Evolutionary conservation across 2,329 filamentous ascomycete species (phyloP), one percentile per base, ranked within the genome.

Genomic region (Aspergillus hortae): DNA sequence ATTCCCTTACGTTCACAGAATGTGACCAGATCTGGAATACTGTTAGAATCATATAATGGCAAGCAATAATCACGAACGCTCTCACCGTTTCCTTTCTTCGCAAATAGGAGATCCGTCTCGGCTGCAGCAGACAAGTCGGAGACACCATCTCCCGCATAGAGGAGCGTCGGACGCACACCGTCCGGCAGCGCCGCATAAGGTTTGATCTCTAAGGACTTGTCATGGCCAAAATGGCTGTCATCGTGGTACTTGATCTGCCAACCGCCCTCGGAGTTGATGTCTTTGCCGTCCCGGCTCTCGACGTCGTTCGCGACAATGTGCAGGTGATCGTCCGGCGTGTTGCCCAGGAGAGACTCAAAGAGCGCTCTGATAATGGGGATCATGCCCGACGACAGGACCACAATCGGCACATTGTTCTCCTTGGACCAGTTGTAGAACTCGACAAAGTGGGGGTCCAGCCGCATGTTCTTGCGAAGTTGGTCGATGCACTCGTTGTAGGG

Each of bases 91-190:
- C 90, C 92, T 58, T 88, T 87, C 80, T 96, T 96, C 48, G 92
- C 92, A 66, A 97, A 97, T 33, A 97, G 79, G 49, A 97, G 75
- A 69, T 97, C 91, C 2, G 92, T 96, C 78, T 97, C 92, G 62
- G 88, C 85, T 3, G 94, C 92, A 7, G 92, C 94, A 23, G 89
- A 95, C 48, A 97, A 78, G 68, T 97, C 92, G 2, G 89, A 95
- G 4, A 96, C 90, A 45, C 92, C 92, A 63, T 97, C 92, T 53
- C 94, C 94, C 30, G 94, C 92, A 66, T 99, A 99, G 71, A 97
- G 90, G 75, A 97, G 83, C 36, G 84, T 86, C 2, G 94, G 94
- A 40, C 91, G 81, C 64, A 88, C 74, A 30, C 77, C 70, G 12
- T 78, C 78, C 0, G 89, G 85, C 41, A 95, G 78, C 23, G 84